Conservation (phyloP, 192 early-diverging fungal species). For the Mortierella alpina region DNA sequence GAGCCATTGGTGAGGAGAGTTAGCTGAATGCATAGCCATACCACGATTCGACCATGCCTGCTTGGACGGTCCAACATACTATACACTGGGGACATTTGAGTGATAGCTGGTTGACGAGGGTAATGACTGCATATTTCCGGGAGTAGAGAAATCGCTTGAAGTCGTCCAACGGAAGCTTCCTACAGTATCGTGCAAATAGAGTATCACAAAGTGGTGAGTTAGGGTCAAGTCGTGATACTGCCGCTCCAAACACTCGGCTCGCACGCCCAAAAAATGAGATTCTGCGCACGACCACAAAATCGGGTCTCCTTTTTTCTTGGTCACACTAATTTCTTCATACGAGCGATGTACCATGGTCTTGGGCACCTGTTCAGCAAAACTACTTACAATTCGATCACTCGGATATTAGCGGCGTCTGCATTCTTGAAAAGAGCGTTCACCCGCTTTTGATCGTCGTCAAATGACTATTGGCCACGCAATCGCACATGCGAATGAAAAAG, state of each 20-base stretch:
- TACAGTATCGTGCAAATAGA: conserved; percentile 9
- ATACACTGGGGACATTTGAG: conserved; percentile 75
- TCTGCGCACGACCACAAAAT: neutral
- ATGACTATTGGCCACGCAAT: conserved; percentile 43
- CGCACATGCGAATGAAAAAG: neutral
- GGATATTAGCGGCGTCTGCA: conserved; percentile 74
- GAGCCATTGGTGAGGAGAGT: neutral
- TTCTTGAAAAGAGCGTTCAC: conserved; percentile 82
- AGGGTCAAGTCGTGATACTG: neutral
- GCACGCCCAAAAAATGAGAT: neutral
- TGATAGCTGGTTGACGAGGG: conserved; percentile 80
- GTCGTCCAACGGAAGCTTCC: conserved; percentile 80
- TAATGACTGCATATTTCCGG: conserved; percentile 78
- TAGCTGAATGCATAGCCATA: neutral
- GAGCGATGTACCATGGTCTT: neutral
- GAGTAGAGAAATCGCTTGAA: conserved; percentile 86
- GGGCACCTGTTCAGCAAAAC: neutral
- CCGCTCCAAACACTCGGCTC: neutral
- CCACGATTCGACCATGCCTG: neutral
- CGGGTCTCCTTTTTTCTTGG: conserved; percentile 1
- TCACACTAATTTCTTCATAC: neutral
- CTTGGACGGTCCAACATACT: conserved; percentile 15
- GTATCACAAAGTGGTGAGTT: neutral
- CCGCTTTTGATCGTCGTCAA: conserved; percentile 77
- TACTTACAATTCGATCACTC: conserved; percentile 76